Percentiles rank a stretch among this genome's conserved stretches.
Evolutionary conservation across 1,284 basidiomycete genomes (phyloP).

Genomic region (Cutaneotrichosporon dermatis): DNA sequence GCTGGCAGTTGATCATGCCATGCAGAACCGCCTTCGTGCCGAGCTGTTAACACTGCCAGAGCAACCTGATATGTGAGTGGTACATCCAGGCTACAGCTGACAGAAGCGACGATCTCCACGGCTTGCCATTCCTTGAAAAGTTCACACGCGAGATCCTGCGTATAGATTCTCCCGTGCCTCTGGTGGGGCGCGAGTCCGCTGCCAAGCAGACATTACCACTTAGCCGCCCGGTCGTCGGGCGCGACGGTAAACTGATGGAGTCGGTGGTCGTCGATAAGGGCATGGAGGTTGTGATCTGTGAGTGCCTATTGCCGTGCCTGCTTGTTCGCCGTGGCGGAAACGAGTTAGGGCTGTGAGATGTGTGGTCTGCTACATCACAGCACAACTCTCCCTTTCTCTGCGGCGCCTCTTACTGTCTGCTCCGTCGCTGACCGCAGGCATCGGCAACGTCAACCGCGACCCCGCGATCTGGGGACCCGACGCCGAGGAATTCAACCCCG

Average conservation of each 20-base stretch:
- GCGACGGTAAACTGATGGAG: conserved; percentile 46
- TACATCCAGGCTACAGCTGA: not conserved
- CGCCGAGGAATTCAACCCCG: conserved; percentile 58
- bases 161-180: conserved; percentile 61
- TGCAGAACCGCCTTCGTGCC: conserved; percentile 58
- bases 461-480: conserved; percentile 64
- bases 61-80: not conserved
- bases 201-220: conserved; percentile 62
- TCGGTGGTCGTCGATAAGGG: conserved; percentile 60
- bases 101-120: conserved; percentile 40
- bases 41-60: conserved; percentile 49
- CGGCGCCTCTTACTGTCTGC: too few species aligned
- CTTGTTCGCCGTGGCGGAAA: too few species aligned
- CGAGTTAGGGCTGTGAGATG: too few species aligned
- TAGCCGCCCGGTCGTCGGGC: conserved; percentile 43
- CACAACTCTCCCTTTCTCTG: too few species aligned
- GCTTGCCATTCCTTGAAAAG: conserved; percentile 57
- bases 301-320: not conserved
- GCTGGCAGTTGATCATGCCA: conserved; percentile 56
- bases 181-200: conserved; percentile 45
- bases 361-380: too few species aligned
- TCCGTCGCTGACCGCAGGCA: conserved; percentile 23
- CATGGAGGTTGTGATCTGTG: conserved; percentile 51
- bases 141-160: conserved; percentile 66
- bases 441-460: conserved; percentile 57